Base-by-base conservation (phyloP, 2,329 filamentous ascomycete species). In the Fusarium sarcochroum region DNA sequence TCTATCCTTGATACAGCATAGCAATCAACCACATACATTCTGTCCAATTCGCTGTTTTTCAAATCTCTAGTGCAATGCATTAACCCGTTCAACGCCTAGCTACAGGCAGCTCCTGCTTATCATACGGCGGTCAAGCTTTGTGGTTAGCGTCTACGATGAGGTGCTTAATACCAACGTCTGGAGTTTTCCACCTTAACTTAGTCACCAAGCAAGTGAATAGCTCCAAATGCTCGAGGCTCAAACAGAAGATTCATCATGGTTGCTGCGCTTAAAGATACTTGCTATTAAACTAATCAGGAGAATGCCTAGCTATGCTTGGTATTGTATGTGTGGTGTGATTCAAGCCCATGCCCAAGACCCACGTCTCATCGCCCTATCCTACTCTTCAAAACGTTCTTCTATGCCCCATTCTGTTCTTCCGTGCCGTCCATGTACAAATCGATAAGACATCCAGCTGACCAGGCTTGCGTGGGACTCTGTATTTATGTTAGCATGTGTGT, bases 371-470 rank as follows among this genome's bases (percentile, higher is more conserved):
- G 18, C 42, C 48, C 7, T 50, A 44, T 58, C 53, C 61, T 44
- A 46, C 50, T 72, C 59, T 57, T 56, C 7, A 25, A 47, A 37
- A 13, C 23, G 21, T 27, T 17, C 14, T n/a, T 47, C 37, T 65
- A 68, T 48, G 49, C 57, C 37, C 41, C 46, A 27, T 71, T 77
- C 70, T 86, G 83, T 71, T 84, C 84, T 69, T 87, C 86, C 25
- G 86, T 85, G 18, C 93, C 95, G 78, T 99, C 96, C 85, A 97
- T 94, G 82, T 97, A 99, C 68, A 99, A 81, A 81, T 99, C 96
- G 75, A 99, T 93, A 76, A 99, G 84, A 78, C 96, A 98, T 21
- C 93, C 92, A 30, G 96, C 93, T 53, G 94, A 98, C 96, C 96
- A 99, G 53, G 96, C 92, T 80, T 99, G 96, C 1, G 96, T 98